Evolutionary conservation across 139 green algal genomes (phyloP), one percentile per base, ranked within the genome.

Genomic region (Chlorella sp.): DNA sequence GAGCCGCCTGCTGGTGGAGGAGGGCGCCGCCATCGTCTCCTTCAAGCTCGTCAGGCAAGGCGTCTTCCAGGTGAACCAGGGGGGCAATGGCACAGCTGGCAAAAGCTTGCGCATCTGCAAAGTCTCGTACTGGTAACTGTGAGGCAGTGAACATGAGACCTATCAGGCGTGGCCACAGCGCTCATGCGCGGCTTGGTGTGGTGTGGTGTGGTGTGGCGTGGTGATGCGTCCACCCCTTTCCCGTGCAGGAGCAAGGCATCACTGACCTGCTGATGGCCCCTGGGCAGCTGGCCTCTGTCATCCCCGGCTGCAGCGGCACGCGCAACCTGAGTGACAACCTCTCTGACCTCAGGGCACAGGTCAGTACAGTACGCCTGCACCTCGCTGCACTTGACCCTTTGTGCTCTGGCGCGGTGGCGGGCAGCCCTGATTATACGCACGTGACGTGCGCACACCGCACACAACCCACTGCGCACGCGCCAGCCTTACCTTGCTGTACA

Each of bases 301-400:
- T 87, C 14, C 83, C 86, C 2, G 84, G 83, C 60, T 86, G 87
- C 71, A 85, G 75, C 36, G 93, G 93, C 72, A 95, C 92, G 0
- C 82, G 95, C 35, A 91, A 90, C 69, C 79, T 99, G 34, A 62
- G 51, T 1, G 95, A 99, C 83, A 98, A 98, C 85, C 76, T 99
- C 32, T 93, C 81, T 0, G 95, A 98, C 80, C 84, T 98, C 5
- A 89, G 89, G 61, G 94, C 94, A 5, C 94, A 98, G 87, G 88
- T 88, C 50, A 0, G 78, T 14, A 1, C n/a, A n/a, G n/a, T n/a
- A n/a, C n/a, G n/a, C n/a, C n/a, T n/a, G n/a, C n/a, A n/a, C n/a
- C n/a, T n/a, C n/a, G n/a, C n/a, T n/a, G n/a, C n/a, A n/a, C n/a
- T n/a, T n/a, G n/a, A n/a, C n/a, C n/a, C n/a, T n/a, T n/a, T n/a